Evolutionary conservation across 2,329 filamentous ascomycete species (phyloP).

Genomic region (Cercospora beticola): DNA sequence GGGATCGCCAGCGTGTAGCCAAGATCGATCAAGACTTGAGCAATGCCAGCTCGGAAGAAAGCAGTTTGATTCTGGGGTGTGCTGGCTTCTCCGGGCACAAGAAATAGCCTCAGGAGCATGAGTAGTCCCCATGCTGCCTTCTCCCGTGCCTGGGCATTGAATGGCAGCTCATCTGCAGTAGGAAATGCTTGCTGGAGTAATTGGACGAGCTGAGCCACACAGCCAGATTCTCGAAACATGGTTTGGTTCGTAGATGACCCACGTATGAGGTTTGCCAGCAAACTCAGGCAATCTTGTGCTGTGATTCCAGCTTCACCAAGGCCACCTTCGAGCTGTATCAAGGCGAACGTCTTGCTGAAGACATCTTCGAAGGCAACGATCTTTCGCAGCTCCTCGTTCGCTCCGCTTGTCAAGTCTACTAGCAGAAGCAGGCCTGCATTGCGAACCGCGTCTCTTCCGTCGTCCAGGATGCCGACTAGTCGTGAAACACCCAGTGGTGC

Average conservation of each 20-base stretch:
- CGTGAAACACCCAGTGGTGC: constrained; percentile 86
- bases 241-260: constrained; percentile 91
- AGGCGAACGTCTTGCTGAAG: constrained; percentile 79
- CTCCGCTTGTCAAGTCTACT: constrained; percentile 76
- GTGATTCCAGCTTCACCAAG: constrained; percentile 78
- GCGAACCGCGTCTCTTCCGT: constrained; percentile 79
- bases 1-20: constrained; percentile 74
- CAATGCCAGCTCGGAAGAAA: constrained; percentile 79
- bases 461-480: constrained; percentile 79
- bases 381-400: constrained; percentile 86
- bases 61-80: constrained; percentile 80
- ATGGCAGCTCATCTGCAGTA: constrained; percentile 39
- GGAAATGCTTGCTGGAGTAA: constrained; percentile 59
- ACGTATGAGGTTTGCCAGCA: constrained; percentile 83
- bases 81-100: constrained; percentile 75
- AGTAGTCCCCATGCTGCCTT: constrained; percentile 91
- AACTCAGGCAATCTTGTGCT: constrained; percentile 88
- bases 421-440: constrained; percentile 85
- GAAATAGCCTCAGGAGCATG: constrained; percentile 80
- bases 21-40: constrained; percentile 76
- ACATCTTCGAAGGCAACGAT: constrained; percentile 93
- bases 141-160: constrained; percentile 62
- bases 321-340: constrained; percentile 79
- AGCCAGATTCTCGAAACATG: constrained; percentile 87
- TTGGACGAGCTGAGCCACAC: constrained; percentile 68